phyloP scores from a whole-genome alignment of 371 early-diverging fungal genomes.

The Blastocladiella emersonii region DNA sequence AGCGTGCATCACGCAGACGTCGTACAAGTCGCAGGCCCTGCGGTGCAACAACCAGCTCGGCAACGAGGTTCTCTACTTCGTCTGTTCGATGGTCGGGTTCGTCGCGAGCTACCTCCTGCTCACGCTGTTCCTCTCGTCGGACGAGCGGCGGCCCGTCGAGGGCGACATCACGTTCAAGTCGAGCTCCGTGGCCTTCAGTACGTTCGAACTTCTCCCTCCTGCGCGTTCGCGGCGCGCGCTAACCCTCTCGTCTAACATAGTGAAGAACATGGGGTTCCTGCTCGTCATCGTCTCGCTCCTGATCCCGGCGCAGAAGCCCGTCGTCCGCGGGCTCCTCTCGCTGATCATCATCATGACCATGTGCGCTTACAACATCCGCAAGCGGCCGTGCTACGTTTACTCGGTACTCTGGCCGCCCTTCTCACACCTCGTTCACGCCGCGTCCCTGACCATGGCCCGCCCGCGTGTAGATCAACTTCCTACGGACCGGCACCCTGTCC shows the following conservation, averaged over 20 bases:
- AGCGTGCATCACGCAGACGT: neutral
- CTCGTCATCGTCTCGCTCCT: constrained; percentile 1
- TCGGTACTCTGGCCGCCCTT: neutral
- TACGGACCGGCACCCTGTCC: neutral
- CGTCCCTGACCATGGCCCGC: too few species aligned
- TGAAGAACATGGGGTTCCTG: constrained; percentile 8
- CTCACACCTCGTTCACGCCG: neutral
- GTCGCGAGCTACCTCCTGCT: constrained; percentile 2
- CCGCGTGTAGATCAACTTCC: neutral
- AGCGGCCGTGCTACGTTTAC: constrained; percentile 8
- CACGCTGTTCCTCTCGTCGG: constrained; percentile 5
- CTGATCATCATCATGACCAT: constrained; percentile 3
- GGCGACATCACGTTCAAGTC: constrained; percentile 7
- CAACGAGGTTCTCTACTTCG: neutral
- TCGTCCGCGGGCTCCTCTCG: constrained; percentile 4
- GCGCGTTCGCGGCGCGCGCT: neutral
- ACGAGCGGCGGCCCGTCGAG: neutral
- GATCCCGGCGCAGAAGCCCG: neutral
- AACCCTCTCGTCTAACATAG: neutral
- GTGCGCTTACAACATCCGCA: constrained; percentile 5
- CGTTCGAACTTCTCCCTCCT: neutral
- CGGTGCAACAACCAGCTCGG: neutral
- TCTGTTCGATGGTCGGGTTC: constrained; percentile 6
- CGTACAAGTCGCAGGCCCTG: neutral
- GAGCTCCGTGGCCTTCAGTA: constrained; percentile 5